Conservation (phyloP, 2,329 filamentous ascomycete species). For the Trichoderma guizhouense region DNA sequence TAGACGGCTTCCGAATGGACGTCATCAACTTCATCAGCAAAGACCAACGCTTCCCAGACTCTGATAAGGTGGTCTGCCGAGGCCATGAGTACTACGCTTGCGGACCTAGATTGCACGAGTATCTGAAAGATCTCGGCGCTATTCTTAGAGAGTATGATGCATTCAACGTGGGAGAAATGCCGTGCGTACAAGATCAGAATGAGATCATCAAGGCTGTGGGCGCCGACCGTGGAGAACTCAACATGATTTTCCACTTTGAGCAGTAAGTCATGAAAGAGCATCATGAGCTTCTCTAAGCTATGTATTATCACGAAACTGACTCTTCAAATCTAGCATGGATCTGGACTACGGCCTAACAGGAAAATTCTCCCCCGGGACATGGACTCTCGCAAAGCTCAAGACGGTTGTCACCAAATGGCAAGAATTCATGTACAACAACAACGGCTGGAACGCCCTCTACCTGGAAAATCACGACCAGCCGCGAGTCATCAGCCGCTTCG, state of each 20-base stretch:
- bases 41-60: conserved; percentile 53
- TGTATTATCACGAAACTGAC: background rate
- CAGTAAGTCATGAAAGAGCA: conserved; percentile 37
- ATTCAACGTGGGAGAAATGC: conserved; percentile 53
- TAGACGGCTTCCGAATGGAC: conserved; percentile 64
- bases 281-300: background rate
- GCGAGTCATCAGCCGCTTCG: conserved; percentile 56
- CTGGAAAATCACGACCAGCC: conserved; percentile 66
- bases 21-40: conserved; percentile 68
- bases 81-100: conserved; percentile 50
- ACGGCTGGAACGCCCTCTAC: conserved; percentile 64
- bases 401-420: conserved; percentile 56
- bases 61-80: conserved; percentile 31
- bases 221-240: conserved; percentile 56
- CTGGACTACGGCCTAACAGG: conserved; percentile 45
- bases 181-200: conserved; percentile 40
- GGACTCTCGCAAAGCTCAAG: conserved; percentile 51
- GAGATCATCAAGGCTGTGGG: conserved; percentile 49
- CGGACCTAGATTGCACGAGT: conserved; percentile 48
- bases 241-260: conserved; percentile 74
- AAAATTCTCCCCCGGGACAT: conserved; percentile 42
- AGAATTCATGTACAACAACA: conserved; percentile 54
- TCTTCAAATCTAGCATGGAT: conserved; percentile 38
- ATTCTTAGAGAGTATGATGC: conserved; percentile 46
- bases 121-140: conserved; percentile 42